phyloP scores from a whole-genome alignment of 306 rosid genomes.

The Casuarina equisetifolia region DNA sequence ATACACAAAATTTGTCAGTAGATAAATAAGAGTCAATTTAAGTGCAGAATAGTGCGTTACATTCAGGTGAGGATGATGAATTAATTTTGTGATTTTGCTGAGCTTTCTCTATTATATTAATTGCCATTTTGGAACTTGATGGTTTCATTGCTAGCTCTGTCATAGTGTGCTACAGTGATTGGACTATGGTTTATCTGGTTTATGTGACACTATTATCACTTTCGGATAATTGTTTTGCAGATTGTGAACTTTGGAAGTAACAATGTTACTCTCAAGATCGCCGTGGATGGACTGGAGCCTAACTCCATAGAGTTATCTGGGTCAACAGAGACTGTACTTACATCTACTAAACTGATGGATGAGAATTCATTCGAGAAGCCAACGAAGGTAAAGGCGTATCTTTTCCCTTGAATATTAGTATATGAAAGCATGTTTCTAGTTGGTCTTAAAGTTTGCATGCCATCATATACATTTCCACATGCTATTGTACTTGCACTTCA shows the following conservation, averaged over 20 bases:
- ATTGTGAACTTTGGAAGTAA: slow-evolving; percentile 72
- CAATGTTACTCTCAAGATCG: slow-evolving; percentile 53
- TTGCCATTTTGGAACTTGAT: slow-evolving; percentile 6
- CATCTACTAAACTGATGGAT: slow-evolving; percentile 67
- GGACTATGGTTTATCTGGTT: not conserved
- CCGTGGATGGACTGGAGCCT: slow-evolving; percentile 47
- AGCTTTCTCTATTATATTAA: not conserved
- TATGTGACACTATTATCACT: slow-evolving; percentile 8
- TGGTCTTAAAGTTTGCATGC: not conserved
- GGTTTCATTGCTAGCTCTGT: slow-evolving; percentile 15
- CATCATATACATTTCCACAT: slow-evolving; percentile 1
- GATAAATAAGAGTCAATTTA: not conserved
- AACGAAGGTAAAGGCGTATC: slow-evolving; percentile 54
- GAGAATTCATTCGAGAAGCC: slow-evolving; percentile 82
- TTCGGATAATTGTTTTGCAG: slow-evolving; percentile 44
- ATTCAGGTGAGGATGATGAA: not conserved
- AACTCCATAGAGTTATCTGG: slow-evolving; percentile 46
- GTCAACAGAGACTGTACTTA: slow-evolving; percentile 58
- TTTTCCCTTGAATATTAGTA: not conserved
- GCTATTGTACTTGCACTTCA: not conserved
- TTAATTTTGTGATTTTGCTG: not conserved
- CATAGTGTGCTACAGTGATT: slow-evolving; percentile 1
- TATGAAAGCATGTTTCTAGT: not conserved
- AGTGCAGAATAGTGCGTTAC: not conserved
- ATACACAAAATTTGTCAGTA: not conserved